A percentile compares a stretch with the other conserved stretches of the same genome.
phyloP scores from a whole-genome alignment of 2,329 filamentous ascomycete genomes.

The Akanthomyces uredinophilus region DNA sequence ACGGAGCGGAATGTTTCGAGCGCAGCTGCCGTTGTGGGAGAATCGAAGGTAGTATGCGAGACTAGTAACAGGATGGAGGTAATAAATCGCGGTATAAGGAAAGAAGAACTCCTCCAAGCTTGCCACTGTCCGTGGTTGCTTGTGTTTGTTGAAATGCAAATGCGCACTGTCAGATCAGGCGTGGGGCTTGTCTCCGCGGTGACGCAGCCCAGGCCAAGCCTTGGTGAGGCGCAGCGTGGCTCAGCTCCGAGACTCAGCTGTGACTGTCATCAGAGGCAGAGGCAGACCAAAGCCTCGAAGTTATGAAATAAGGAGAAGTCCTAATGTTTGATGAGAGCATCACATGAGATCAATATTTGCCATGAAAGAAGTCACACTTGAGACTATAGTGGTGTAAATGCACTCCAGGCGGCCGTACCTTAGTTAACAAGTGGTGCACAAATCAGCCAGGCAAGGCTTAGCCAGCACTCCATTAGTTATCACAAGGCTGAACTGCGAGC shows the following conservation, averaged over 20 bases:
- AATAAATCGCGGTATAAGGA: neutral
- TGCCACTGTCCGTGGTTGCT: neutral
- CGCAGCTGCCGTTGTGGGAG: neutral
- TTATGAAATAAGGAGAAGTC: no score
- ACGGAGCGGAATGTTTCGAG: neutral
- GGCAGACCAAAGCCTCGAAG: neutral
- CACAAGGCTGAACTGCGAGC: neutral
- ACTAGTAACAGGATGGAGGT: neutral
- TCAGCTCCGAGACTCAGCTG: conserved; percentile 18
- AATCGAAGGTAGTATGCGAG: neutral
- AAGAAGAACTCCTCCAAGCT: neutral
- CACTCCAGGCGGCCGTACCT: neutral
- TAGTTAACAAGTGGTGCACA: no score
- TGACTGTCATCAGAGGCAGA: neutral
- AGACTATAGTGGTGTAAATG: no score
- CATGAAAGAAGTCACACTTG: no score
- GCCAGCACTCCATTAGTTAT: neutral
- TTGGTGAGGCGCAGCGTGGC: conserved; percentile 20
- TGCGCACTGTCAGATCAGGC: conserved; percentile 7
- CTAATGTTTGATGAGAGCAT: no score
- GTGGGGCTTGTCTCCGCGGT: conserved; percentile 21
- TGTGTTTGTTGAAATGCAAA: neutral
- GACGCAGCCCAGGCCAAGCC: conserved; percentile 19
- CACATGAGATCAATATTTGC: no score
- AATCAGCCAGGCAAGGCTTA: neutral